These are phyloP conservation scores for Triticum dicoccoides DNA, from an alignment of 176 grass and related monocot genomes.

Conservation along the genomic window DNA sequence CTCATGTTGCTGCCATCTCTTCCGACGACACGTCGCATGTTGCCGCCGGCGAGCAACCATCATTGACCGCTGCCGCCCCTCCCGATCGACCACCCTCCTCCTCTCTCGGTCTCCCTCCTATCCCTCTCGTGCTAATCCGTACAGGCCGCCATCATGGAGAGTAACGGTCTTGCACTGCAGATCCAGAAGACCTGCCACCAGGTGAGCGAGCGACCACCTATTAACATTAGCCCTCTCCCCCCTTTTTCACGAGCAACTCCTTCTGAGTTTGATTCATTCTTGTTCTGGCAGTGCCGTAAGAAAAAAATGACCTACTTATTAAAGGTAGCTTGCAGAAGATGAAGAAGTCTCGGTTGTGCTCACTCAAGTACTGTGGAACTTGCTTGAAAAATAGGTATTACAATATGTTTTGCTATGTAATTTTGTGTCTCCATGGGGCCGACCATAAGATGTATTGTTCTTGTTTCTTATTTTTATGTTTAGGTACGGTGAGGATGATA, in stretches of 20 bases:
- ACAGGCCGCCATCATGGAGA: neutral
- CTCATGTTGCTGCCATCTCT: too few relatives aligned
- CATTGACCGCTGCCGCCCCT: too few relatives aligned
- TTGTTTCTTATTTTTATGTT: neutral
- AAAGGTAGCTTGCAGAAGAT: conserved; percentile 52
- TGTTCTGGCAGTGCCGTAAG: too few relatives aligned
- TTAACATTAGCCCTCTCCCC: neutral
- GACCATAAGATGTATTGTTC: neutral
- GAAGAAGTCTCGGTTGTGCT: conserved; percentile 44
- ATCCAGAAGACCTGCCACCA: conserved; percentile 84
- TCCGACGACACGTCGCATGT: too few relatives aligned
- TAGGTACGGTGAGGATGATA: conserved; percentile 75
- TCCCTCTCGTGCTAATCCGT: too few relatives aligned
- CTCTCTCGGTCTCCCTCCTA: too few relatives aligned
- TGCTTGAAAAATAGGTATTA: conserved; percentile 75
- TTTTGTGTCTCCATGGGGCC: neutral
- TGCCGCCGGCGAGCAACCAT: too few relatives aligned
- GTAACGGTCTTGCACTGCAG: neutral
- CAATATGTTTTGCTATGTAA: neutral
- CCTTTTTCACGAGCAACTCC: too few relatives aligned
- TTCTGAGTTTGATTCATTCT: too few relatives aligned
- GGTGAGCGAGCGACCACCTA: conserved; percentile 22
- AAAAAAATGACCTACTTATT: too few relatives aligned
- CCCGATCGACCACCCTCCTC: too few relatives aligned
- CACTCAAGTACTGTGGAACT: conserved; percentile 67